Evolutionary conservation across 768 basidiomycete species (phyloP).

Genomic region (Mycena chlorophos): DNA sequence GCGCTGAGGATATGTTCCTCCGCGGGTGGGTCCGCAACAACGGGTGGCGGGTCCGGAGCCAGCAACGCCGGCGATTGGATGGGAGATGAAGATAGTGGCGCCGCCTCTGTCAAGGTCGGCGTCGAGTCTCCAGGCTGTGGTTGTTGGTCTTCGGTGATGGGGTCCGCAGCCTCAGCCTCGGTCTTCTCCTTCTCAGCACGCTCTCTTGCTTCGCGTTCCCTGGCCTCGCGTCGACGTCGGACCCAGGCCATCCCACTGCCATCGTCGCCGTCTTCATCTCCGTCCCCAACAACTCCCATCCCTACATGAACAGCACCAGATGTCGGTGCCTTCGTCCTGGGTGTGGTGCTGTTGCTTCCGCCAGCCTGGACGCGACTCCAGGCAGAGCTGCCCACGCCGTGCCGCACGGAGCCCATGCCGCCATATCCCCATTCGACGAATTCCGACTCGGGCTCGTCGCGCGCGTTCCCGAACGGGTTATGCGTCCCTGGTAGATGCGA

Average conservation of each 20-base stretch:
- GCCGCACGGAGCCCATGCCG: slow-evolving; percentile 70
- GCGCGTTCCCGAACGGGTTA: slow-evolving; percentile 65
- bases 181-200: slow-evolving; percentile 41
- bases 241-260: slow-evolving; percentile 90
- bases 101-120: neutral
- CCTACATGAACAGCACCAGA: slow-evolving; percentile 20
- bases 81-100: slow-evolving; percentile 1
- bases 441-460: slow-evolving; percentile 71
- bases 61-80: neutral
- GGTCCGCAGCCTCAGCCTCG: slow-evolving; percentile 29
- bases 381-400: slow-evolving; percentile 36
- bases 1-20: slow-evolving; percentile 35
- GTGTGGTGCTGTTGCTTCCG: too few species aligned
- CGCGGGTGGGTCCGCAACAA: slow-evolving; percentile 1
- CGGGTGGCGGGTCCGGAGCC: neutral
- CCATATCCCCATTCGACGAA: slow-evolving; percentile 95
- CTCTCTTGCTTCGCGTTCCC: slow-evolving; percentile 53
- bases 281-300: slow-evolving; percentile 29
- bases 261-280: slow-evolving; percentile 64
- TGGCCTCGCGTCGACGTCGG: slow-evolving; percentile 55
- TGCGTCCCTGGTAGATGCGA: slow-evolving; percentile 16
- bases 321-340: slow-evolving; percentile 16
- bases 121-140: slow-evolving; percentile 1
- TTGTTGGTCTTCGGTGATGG: neutral
- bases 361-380: slow-evolving; percentile 36